These are phyloP conservation scores for Hyphodiscus hymeniophilus DNA, from an alignment of 495 filamentous ascomycete species.

Conservation along the genomic window DNA sequence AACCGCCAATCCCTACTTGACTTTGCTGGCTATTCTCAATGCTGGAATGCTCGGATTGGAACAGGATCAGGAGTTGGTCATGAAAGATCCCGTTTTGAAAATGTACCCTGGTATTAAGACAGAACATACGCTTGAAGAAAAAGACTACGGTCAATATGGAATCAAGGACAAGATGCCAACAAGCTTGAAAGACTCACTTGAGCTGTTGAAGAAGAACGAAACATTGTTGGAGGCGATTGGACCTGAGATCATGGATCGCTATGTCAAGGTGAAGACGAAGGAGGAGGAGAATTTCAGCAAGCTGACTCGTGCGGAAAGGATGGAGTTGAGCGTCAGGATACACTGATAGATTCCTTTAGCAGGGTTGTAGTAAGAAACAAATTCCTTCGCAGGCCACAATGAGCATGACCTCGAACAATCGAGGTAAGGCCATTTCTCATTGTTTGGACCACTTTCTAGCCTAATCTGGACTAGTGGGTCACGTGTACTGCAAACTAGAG, in stretches of 20 bases:
- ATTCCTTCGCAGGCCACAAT: no score
- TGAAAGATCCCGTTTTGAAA: constrained; percentile 43
- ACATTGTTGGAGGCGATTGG: constrained; percentile 39
- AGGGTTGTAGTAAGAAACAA: not conserved
- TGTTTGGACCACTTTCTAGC: no score
- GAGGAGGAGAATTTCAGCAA: constrained; percentile 34
- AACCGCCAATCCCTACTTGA: constrained; percentile 61
- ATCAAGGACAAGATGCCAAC: constrained; percentile 43
- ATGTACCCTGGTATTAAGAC: constrained; percentile 32
- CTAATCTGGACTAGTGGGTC: no score
- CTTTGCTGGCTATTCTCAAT: constrained; percentile 52
- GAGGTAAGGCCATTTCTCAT: no score
- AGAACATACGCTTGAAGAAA: not conserved
- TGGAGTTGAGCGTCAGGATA: not conserved
- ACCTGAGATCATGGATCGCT: constrained; percentile 43
- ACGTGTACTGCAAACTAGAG: no score
- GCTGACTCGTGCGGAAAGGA: constrained; percentile 3
- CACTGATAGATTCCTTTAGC: not conserved
- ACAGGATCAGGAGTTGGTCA: constrained; percentile 32
- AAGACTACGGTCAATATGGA: constrained; percentile 41
- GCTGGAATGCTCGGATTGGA: constrained; percentile 53
- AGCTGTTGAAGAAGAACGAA: constrained; percentile 34
- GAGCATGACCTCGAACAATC: no score
- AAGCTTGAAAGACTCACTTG: constrained; percentile 43
- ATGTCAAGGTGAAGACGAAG: constrained; percentile 47